These are phyloP conservation scores for Plasmodium reichenowi DNA, from an alignment of 169 alveolate genomes.

Conservation along the genomic window DNA sequence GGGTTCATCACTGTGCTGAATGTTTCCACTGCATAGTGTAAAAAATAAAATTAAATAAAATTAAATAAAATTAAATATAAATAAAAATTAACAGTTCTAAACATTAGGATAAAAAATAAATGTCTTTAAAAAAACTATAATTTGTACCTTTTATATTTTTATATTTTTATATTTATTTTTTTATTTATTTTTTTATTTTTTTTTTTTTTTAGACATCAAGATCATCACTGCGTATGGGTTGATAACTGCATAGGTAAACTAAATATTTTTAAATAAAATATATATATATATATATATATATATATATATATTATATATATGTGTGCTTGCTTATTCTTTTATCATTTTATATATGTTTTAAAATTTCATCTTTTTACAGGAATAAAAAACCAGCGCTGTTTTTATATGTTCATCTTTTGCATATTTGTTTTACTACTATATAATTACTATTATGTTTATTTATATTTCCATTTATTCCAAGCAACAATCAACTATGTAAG, in stretches of 20 bases:
- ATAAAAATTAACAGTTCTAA: too few relatives aligned
- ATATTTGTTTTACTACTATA: constrained; percentile 33
- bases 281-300: constrained; percentile 43
- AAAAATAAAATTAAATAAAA: constrained; percentile 2
- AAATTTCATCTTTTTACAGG: constrained; percentile 79
- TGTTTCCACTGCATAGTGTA: constrained; percentile 89
- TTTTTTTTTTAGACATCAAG: constrained; percentile 85
- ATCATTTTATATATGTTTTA: constrained; percentile 12
- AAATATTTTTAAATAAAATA: constrained; percentile 4
- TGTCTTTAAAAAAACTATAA: too few relatives aligned
- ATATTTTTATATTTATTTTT: neutral
- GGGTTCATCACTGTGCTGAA: constrained; percentile 90
- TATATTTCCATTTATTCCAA: constrained; percentile 33
- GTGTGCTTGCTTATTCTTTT: neutral
- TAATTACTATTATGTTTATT: constrained; percentile 72
- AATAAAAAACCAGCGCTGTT: constrained; percentile 80
- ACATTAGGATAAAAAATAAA: too few relatives aligned
- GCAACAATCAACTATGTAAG: constrained; percentile 58
- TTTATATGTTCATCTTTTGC: constrained; percentile 79
- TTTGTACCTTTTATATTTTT: too few relatives aligned
- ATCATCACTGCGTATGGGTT: constrained; percentile 98
- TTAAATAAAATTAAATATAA: neutral
- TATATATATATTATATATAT: neutral
- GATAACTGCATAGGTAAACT: constrained; percentile 94
- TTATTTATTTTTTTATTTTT: neutral